A percentile compares a stretch with the other conserved stretches of the same genome.
These are phyloP conservation scores for Taphrina wiesneri DNA, from an alignment of 1,139 yeast genomes.

Conservation along the genomic window DNA sequence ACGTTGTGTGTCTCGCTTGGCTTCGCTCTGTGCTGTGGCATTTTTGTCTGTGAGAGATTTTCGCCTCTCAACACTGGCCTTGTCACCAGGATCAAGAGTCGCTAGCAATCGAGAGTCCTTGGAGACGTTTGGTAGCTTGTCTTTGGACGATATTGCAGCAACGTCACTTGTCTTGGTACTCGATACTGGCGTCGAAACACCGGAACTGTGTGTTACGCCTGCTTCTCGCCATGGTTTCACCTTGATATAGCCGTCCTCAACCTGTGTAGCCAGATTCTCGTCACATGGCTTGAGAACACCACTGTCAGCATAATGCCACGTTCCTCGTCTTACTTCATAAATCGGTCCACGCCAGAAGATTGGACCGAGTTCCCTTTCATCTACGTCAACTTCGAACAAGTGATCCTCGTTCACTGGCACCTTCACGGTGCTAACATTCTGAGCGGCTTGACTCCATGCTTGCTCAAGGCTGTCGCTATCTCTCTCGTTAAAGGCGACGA, in stretches of 20 bases:
- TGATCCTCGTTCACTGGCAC: slow-evolving; percentile 80
- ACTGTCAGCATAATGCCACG: slow-evolving; percentile 72
- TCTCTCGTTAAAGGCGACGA: slow-evolving; percentile 7
- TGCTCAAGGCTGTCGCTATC: slow-evolving; percentile 26
- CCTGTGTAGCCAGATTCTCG: slow-evolving; percentile 54
- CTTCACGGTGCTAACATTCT: not conserved
- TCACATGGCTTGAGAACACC: slow-evolving; percentile 55
- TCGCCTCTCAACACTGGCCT: not conserved
- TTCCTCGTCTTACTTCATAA: slow-evolving; percentile 79
- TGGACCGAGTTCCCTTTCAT: slow-evolving; percentile 59
- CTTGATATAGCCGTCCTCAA: slow-evolving; percentile 60
- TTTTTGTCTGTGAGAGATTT: slow-evolving; percentile 8
- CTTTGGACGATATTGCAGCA: slow-evolving; percentile 12
- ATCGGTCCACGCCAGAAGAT: slow-evolving; percentile 88
- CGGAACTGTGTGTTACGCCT: not conserved
- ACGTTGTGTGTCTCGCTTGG: slow-evolving; percentile 18
- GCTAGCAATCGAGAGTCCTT: slow-evolving; percentile 25
- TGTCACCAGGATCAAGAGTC: slow-evolving; percentile 2
- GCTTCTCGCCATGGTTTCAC: slow-evolving; percentile 42
- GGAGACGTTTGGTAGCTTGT: slow-evolving; percentile 28
- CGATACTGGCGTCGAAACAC: not conserved
- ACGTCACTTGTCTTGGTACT: slow-evolving; percentile 2
- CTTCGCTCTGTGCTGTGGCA: slow-evolving; percentile 5
- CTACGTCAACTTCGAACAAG: slow-evolving; percentile 69
- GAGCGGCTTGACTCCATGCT: slow-evolving; percentile 8